Conservation (phyloP, 139 green algal genomes). For the Eudorina sp. region DNA sequence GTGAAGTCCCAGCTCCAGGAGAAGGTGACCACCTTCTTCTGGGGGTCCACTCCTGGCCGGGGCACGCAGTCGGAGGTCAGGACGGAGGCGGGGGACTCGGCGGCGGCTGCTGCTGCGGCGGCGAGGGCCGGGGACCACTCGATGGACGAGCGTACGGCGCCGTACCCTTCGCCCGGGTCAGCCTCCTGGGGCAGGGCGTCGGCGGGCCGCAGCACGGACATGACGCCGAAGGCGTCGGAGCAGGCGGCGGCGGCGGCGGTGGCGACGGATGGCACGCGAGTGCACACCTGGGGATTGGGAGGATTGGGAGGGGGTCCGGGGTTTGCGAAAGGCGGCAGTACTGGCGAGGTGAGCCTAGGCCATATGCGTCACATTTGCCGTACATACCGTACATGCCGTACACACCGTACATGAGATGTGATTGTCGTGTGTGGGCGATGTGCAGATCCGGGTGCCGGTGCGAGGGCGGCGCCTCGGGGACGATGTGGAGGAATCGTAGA, state of each 20-base stretch:
- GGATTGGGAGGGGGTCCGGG: background rate
- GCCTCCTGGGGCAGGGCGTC: background rate
- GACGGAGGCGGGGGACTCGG: background rate
- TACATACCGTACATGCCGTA: too few species aligned
- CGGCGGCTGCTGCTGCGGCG: background rate
- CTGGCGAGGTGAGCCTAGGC: background rate
- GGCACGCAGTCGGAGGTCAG: background rate
- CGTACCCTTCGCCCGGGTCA: background rate
- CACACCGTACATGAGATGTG: background rate
- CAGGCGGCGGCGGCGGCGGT: background rate
- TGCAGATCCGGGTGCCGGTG: background rate
- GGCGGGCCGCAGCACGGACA: background rate
- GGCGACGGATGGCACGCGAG: background rate
- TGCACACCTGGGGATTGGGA: conserved; percentile 9
- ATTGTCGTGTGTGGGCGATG: background rate
- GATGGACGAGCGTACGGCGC: background rate
- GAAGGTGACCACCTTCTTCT: background rate
- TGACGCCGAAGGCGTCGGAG: conserved; percentile 17
- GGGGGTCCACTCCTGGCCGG: background rate
- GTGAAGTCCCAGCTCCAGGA: conserved; percentile 35
- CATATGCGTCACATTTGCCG: too few species aligned
- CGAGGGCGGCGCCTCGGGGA: background rate
- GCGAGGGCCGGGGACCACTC: background rate
- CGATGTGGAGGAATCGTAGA: too few species aligned
- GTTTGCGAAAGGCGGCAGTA: background rate